These are phyloP conservation scores for Scopulariopsis brevicaulis DNA, from an alignment of 2,329 filamentous ascomycete species.

Conservation along the genomic window DNA sequence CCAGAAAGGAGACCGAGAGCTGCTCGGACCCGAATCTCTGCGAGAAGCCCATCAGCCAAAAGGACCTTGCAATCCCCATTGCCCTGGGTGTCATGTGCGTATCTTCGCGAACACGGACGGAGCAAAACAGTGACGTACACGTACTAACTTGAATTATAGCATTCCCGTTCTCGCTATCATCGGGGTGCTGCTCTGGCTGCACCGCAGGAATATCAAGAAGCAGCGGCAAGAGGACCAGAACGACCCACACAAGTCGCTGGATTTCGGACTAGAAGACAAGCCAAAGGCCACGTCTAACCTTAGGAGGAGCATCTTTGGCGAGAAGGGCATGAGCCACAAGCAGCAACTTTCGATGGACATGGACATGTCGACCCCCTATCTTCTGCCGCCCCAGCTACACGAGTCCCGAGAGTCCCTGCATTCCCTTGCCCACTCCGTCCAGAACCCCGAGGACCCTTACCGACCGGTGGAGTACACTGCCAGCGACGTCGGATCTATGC, in stretches of 20 bases:
- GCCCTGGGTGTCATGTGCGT: conserved; percentile 61
- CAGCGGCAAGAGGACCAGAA: conserved; percentile 66
- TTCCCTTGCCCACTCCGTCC: conserved; percentile 67
- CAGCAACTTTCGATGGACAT: conserved; percentile 60
- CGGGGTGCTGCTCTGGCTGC: conserved; percentile 61
- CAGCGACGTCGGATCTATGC: conserved; percentile 44
- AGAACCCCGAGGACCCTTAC: conserved; percentile 76
- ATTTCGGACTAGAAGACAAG: conserved; percentile 69
- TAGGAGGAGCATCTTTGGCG: conserved; percentile 23
- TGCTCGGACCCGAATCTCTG: conserved; percentile 21
- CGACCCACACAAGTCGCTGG: conserved; percentile 82
- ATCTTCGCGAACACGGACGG: not conserved
- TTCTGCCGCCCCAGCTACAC: conserved; percentile 76
- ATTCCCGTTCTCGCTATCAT: conserved; percentile 62
- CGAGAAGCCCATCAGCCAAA: conserved; percentile 45
- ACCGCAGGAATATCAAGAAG: conserved; percentile 65
- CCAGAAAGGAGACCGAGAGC: conserved; percentile 6
- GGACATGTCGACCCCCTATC: conserved; percentile 73
- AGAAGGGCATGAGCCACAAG: conserved; percentile 37
- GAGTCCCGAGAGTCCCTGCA: conserved; percentile 77
- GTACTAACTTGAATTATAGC: conserved; percentile 31
- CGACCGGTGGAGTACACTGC: conserved; percentile 49
- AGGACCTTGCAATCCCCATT: conserved; percentile 53
- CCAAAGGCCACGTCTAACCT: conserved; percentile 10
- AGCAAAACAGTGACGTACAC: not conserved